Base-by-base conservation (phyloP, 306 rosid species). In the Malus fusca region DNA sequence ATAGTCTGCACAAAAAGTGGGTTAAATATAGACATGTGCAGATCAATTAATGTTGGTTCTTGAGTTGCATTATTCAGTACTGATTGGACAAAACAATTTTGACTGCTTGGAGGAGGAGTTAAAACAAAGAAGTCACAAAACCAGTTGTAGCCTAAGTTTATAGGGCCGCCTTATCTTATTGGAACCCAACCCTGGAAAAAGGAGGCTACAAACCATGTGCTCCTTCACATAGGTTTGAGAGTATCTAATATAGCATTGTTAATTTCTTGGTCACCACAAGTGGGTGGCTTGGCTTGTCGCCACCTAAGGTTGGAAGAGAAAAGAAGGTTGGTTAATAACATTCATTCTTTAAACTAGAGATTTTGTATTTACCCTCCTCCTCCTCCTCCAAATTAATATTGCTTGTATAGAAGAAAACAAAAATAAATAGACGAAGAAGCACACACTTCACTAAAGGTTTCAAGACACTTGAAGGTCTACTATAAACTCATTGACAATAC, bases 151-250 rank as follows among this genome's bases (percentile, higher is more conserved):
- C n/a, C 67, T 42, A 60, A 37, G 37, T 37, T 40, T 28, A 6
- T 43, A 73, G 46, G 23, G 37, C 55, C 22, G 21, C 11, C 55
- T 37, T 73, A 73, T 73, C 42, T 59, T 62, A 8, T 59, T 59
- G 77, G 77, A 73, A 61, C 69, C 77, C 42, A 73, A 55, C 68
- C 43, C 59, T 6, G 40, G 68, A 18, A 60, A 55, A 25, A 9
- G 4, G 19, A 25, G 7, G 58, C 68, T 19, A 25, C 52, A 73
- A 4, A 25, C 58, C 77, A 62, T 74, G 77, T 74, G 69, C 77
- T 60, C 56, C 69, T 17, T 61, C 21, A 59, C 15, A 28, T 11
- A 28, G 28, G 19, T 6, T 44, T 74, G 69, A 28, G 46, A 62
- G 60, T 43, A 62, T 28, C 60, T 37, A 58, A n/a, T n/a, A 10